A percentile compares a stretch with the other conserved stretches of the same genome.
Conservation (phyloP, 331 rosid species). For the Rhamnella rubrinervis region DNA sequence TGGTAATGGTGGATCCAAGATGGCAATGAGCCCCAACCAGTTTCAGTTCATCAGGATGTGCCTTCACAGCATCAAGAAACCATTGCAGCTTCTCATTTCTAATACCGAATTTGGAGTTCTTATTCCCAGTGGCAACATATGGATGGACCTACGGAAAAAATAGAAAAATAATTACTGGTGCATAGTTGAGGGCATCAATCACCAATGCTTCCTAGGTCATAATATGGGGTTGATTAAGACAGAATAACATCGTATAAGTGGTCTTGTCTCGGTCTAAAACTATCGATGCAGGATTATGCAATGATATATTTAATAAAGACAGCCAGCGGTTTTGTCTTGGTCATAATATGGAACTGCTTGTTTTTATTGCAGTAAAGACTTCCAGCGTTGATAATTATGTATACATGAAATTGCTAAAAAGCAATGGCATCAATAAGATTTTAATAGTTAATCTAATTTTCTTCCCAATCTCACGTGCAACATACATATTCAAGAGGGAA, state of each 20-base stretch:
- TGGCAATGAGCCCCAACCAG: conserved; percentile 98
- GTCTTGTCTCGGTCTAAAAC: not conserved
- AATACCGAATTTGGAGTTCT: conserved; percentile 92
- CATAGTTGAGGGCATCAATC: not conserved
- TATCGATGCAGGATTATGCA: not conserved
- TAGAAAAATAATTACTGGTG: not conserved
- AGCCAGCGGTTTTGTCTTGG: too few species aligned
- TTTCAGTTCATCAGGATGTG: conserved; percentile 71
- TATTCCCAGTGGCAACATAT: conserved; percentile 91
- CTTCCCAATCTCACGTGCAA: too few species aligned
- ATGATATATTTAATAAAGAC: not conserved
- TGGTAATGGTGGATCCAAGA: conserved; percentile 95
- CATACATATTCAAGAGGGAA: too few species aligned
- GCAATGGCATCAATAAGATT: too few species aligned
- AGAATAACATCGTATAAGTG: too few species aligned
- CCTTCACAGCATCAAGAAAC: conserved; percentile 89
- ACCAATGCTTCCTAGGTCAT: too few species aligned
- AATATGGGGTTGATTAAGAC: not conserved
- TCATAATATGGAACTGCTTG: too few species aligned
- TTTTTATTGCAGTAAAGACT: not conserved
- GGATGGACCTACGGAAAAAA: conserved; percentile 74
- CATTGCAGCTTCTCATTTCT: conserved; percentile 97
- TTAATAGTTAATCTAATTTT: too few species aligned
- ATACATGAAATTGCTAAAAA: too few species aligned
- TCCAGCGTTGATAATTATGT: too few species aligned